Evolutionary conservation across 31 red algal genomes (phyloP).

Genomic region (Odonthalia washingtoniensis): DNA sequence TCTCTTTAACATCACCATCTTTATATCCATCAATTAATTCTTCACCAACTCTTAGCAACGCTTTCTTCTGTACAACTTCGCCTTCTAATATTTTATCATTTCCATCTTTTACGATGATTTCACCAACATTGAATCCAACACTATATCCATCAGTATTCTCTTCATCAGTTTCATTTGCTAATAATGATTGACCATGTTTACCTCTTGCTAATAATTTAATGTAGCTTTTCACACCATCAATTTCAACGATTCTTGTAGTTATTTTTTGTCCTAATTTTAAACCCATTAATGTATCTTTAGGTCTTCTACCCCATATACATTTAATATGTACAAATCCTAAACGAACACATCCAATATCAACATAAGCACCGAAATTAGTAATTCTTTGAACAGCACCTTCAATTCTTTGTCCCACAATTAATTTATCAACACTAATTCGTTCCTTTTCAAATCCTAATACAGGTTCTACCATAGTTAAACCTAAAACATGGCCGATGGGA

Average conservation of each 20-base stretch:
- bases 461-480: constrained; percentile 84
- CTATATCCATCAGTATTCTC: neutral
- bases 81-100: too few species aligned
- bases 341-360: constrained; percentile 88
- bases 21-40: constrained; percentile 5
- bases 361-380: constrained; percentile 94
- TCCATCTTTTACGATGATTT: too few species aligned
- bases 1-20: too few species aligned
- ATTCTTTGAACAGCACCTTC: constrained; percentile 77
- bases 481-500: constrained; percentile 59
- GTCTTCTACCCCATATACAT: constrained; percentile 70
- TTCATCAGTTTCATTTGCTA: neutral
- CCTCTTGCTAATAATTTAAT: constrained; percentile 67
- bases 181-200: neutral
- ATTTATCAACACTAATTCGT: constrained; percentile 47
- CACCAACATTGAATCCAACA: neutral
- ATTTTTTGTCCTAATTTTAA: constrained; percentile 65
- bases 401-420: constrained; percentile 56
- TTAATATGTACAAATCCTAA: constrained; percentile 93
- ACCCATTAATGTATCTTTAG: constrained; percentile 72
- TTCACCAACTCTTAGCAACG: constrained; percentile 6
- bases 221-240: constrained; percentile 44
- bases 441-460: constrained; percentile 56
- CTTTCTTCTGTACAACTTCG: too few species aligned
- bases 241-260: constrained; percentile 56